Evolutionary conservation across 1,284 basidiomycete species (phyloP).

Genomic region (Ustilago nuda): DNA sequence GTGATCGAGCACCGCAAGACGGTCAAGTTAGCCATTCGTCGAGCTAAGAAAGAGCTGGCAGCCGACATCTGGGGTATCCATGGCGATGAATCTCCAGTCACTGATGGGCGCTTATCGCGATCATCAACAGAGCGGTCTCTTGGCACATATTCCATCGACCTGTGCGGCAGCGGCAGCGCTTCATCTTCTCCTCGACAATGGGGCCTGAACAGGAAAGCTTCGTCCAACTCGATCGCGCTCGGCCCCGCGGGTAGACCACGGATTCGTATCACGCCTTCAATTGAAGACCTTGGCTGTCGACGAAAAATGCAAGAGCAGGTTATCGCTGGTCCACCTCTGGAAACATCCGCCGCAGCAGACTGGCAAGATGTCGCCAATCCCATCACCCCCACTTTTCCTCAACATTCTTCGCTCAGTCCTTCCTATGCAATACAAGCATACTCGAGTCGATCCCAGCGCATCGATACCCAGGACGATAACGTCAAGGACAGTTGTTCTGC

Average conservation of each 20-base stretch:
- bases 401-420: slow-evolving; percentile 28
- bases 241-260: slow-evolving; percentile 40
- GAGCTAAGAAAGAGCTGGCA: slow-evolving; percentile 37
- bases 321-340: slow-evolving; percentile 17
- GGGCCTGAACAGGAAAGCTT: slow-evolving; percentile 22
- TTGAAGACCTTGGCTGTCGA: slow-evolving; percentile 56
- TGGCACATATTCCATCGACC: slow-evolving; percentile 44
- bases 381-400: slow-evolving; percentile 6
- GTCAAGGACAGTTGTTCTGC: background rate
- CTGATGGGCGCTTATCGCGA: slow-evolving; percentile 23
- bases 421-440: slow-evolving; percentile 33
- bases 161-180: slow-evolving; percentile 37
- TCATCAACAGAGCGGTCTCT: slow-evolving; percentile 46
- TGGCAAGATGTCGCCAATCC: slow-evolving; percentile 38
- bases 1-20: slow-evolving; percentile 57
- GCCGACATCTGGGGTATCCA: slow-evolving; percentile 24
- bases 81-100: slow-evolving; percentile 15
- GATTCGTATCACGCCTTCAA: slow-evolving; percentile 63
- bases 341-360: slow-evolving; percentile 10
- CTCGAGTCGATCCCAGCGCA: slow-evolving; percentile 2
- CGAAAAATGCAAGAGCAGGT: slow-evolving; percentile 39
- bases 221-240: slow-evolving; percentile 28
- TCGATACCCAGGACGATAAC: background rate
- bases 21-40: slow-evolving; percentile 46
- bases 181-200: slow-evolving; percentile 38